Percentiles rank a stretch among this genome's conserved stretches.
Evolutionary conservation across 257 asterid species (phyloP).

Genomic region (Leptodermis oblonga): DNA sequence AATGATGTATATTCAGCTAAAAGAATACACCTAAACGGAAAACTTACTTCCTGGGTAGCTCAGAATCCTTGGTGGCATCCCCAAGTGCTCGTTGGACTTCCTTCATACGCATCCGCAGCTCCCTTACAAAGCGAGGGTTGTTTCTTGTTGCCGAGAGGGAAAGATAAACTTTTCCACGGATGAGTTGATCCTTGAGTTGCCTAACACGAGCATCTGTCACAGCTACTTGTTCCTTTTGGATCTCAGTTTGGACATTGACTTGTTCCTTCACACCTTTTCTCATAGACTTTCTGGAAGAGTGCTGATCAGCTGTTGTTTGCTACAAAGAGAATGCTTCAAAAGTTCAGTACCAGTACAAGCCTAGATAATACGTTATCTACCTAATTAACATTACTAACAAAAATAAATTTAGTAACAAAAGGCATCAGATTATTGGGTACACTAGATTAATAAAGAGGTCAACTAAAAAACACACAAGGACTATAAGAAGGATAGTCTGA

Average conservation of each 20-base stretch:
- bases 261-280: conserved; percentile 38
- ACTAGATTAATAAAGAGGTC: neutral
- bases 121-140: conserved; percentile 71
- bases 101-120: conserved; percentile 79
- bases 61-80: conserved; percentile 77
- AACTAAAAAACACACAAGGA: neutral
- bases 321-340: conserved; percentile 15
- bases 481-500: neutral
- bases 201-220: conserved; percentile 54
- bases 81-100: conserved; percentile 77
- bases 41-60: conserved; percentile 66
- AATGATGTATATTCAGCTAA: neutral
- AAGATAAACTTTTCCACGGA: conserved; percentile 67
- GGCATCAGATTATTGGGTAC: neutral
- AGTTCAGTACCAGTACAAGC: neutral
- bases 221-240: conserved; percentile 36
- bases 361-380: neutral
- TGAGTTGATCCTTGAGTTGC: conserved; percentile 76
- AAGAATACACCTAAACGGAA: conserved; percentile 9
- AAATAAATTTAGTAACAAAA: neutral
- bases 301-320: conserved; percentile 33
- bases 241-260: conserved; percentile 30
- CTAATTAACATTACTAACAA: neutral
- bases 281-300: conserved; percentile 34
- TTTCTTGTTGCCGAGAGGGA: conserved; percentile 72